phyloP scores from a whole-genome alignment of 495 filamentous ascomycete genomes.

The Podospora pseudoanserina region DNA sequence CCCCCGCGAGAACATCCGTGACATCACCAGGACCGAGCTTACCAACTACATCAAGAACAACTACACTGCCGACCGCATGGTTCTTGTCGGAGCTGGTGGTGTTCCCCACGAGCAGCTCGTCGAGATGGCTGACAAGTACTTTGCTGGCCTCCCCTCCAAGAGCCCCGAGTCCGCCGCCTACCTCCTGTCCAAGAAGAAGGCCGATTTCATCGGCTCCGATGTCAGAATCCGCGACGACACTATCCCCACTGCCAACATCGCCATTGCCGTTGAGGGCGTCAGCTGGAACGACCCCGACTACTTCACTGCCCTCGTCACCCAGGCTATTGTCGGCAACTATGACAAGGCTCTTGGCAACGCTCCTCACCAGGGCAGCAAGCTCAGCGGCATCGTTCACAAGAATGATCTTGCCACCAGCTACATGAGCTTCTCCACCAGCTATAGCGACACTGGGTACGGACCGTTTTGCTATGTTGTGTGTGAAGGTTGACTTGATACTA shows the following conservation, averaged over 20 bases:
- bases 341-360: constrained; percentile 98
- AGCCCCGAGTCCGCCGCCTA: constrained; percentile 68
- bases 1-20: constrained; percentile 96
- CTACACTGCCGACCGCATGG: constrained; percentile 99
- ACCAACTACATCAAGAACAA: constrained; percentile 96
- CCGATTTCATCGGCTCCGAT: constrained; percentile 95
- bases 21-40: constrained; percentile 86
- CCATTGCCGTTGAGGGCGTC: constrained; percentile 97
- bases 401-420: constrained; percentile 96
- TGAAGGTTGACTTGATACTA: constrained; percentile 15
- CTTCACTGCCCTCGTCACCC: constrained; percentile 94
- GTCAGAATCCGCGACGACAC: constrained; percentile 93
- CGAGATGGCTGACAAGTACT: constrained; percentile 94
- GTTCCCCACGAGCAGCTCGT: constrained; percentile 92
- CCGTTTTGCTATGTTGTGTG: neutral
- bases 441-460: constrained; percentile 94
- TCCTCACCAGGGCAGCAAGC: constrained; percentile 93
- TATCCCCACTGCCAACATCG: constrained; percentile 92
- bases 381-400: constrained; percentile 87
- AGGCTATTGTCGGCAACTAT: constrained; percentile 99
- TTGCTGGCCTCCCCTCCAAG: constrained; percentile 66
- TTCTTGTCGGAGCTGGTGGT: constrained; percentile 92
- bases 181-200: constrained; percentile 73
- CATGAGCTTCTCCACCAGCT: constrained; percentile 99
- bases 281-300: constrained; percentile 99